Evolutionary conservation across 306 rosid species (phyloP).

Genomic region (Acacia acuminata): DNA sequence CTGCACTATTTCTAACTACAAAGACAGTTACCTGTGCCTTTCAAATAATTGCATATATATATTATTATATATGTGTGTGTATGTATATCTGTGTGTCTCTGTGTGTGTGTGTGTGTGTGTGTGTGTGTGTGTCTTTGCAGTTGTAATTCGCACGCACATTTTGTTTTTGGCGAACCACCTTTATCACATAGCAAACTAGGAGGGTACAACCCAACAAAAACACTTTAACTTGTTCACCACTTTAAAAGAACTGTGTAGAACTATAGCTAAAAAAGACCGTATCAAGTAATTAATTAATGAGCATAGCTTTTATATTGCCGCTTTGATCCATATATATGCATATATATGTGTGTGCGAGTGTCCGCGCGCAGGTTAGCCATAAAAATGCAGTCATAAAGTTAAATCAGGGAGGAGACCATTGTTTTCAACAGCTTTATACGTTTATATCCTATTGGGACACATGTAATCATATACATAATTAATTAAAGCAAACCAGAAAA

Average conservation of each 20-base stretch:
- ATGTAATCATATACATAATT: neutral
- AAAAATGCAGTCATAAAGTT: neutral
- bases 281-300: neutral
- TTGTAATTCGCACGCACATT: constrained; percentile 21
- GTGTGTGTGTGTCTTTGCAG: neutral
- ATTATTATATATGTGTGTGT: too few relatives aligned
- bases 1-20: constrained; percentile 14
- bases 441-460: neutral
- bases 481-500: neutral
- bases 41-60: constrained; percentile 48
- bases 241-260: neutral
- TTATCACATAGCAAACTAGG: constrained; percentile 9
- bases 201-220: constrained; percentile 39
- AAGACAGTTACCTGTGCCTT: constrained; percentile 44
- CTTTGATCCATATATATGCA: neutral
- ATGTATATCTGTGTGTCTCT: too few relatives aligned
- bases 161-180: constrained; percentile 31
- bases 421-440: neutral
- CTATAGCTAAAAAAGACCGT: neutral
- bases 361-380: neutral
- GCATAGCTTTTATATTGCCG: neutral
- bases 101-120: too few relatives aligned
- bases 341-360: too few relatives aligned
- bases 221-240: constrained; percentile 48
- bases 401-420: neutral